A percentile compares a stretch with the other conserved stretches of the same genome.
phyloP scores from a whole-genome alignment of 768 basidiomycete species.

The Boletus barrowsii region DNA sequence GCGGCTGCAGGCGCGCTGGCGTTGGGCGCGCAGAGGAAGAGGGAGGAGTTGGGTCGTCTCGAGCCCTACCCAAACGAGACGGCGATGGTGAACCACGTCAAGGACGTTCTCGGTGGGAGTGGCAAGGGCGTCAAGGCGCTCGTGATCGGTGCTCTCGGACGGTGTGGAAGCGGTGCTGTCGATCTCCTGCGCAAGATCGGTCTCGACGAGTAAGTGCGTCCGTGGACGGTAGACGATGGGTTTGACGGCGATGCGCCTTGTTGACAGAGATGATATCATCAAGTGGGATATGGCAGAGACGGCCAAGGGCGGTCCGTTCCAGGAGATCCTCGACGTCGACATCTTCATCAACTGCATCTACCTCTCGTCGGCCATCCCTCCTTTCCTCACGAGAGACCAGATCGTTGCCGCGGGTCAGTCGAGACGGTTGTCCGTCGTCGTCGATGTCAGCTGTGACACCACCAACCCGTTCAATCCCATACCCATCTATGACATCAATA shows the following conservation, averaged over 20 bases:
- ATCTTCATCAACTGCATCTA: conserved; percentile 99
- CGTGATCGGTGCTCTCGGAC: conserved; percentile 93
- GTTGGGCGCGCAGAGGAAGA: conserved; percentile 61
- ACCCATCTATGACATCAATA: conserved; percentile 92
- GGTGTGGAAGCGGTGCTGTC: conserved; percentile 93
- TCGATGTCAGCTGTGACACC: conserved; percentile 98
- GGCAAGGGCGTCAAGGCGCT: conserved; percentile 79
- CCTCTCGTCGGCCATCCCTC: conserved; percentile 77
- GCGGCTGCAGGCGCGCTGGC: conserved; percentile 90
- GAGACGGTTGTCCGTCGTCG: conserved; percentile 75
- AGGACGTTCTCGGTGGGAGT: conserved; percentile 57
- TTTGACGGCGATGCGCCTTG: background rate
- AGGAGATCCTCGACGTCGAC: conserved; percentile 93
- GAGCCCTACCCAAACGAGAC: conserved; percentile 81
- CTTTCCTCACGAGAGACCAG: conserved; percentile 73
- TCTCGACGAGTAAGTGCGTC: conserved; percentile 73
- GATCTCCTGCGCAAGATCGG: conserved; percentile 95
- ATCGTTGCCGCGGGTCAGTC: conserved; percentile 67
- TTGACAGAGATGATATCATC: conserved; percentile 77
- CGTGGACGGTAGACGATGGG: background rate
- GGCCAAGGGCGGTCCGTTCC: conserved; percentile 93
- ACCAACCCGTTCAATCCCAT: conserved; percentile 98
- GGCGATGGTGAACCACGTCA: conserved; percentile 79
- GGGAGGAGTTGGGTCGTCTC: conserved; percentile 60
- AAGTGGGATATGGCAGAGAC: conserved; percentile 99